Base-by-base conservation (phyloP, 495 filamentous ascomycete genomes). In the Rhizodiscina lignyota region DNA sequence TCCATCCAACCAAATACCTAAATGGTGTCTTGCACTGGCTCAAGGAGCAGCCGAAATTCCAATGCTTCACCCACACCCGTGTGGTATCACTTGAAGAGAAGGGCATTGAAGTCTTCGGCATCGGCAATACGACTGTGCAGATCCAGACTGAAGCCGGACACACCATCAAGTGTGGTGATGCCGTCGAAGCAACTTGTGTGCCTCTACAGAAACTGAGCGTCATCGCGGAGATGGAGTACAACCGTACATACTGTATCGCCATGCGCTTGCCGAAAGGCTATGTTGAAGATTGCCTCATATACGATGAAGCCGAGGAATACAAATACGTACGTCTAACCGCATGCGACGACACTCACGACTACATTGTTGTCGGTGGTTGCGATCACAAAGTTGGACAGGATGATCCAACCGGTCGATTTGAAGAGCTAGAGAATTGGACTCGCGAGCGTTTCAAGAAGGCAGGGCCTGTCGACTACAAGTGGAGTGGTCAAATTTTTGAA, bases 401-500 rank as follows among this genome's bases (percentile, higher is more conserved):
- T n/a, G n/a, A n/a, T n/a, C n/a, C n/a, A n/a, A n/a, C n/a, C n/a
- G n/a, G n/a, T n/a, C n/a, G n/a, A n/a, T n/a, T n/a, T n/a, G n/a
- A n/a, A n/a, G n/a, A n/a, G n/a, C n/a, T n/a, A n/a, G n/a, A n/a
- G n/a, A n/a, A n/a, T n/a, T n/a, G n/a, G n/a, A n/a, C n/a, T n/a
- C n/a, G n/a, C n/a, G n/a, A n/a, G n/a, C n/a, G n/a, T n/a, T n/a
- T n/a, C n/a, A n/a, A 70, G 74, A 22, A 67, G 70, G 0, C 67
- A 74, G 39, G 66, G 68, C 23, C 20, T 3, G 54, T 60, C 2
- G 70, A 70, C 36, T 74, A 69, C 50, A 45, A 50, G 31, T 72
- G 68, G 68, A 62, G 57, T 30, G 70, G 71, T 0, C 71, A 76
- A 50, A 60, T 74, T 37, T 58, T 64, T 35, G 68, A 74, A 41